Percentiles rank a stretch among this genome's conserved stretches.
These are phyloP conservation scores for Phylloporus sp. DNA, from an alignment of 768 basidiomycete species.

Conservation along the genomic window DNA sequence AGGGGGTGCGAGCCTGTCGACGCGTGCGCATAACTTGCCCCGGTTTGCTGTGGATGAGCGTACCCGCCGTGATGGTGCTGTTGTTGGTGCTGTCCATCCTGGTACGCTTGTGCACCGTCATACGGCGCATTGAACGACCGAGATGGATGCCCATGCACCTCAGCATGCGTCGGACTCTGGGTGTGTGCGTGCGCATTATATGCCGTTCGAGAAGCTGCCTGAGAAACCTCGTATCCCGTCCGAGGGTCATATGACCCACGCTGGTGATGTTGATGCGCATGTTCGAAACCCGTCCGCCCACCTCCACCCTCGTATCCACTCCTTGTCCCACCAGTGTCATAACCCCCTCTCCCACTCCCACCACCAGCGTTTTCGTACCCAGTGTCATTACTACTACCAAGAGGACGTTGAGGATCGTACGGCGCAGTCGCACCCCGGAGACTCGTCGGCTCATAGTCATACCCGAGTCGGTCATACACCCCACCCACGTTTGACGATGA, in stretches of 20 bases:
- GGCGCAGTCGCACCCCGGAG: slow-evolving; percentile 15
- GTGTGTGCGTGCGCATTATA: slow-evolving; percentile 17
- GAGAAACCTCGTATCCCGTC: slow-evolving; percentile 21
- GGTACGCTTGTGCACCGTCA: slow-evolving; percentile 26
- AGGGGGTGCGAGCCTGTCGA: slow-evolving; percentile 22
- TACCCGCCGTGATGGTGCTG: slow-evolving; percentile 21
- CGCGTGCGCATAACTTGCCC: slow-evolving; percentile 15
- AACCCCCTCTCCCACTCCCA: slow-evolving; percentile 16
- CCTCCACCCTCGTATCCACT: slow-evolving; percentile 20
- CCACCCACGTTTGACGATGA: slow-evolving; percentile 14
- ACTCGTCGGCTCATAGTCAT: slow-evolving; percentile 16
- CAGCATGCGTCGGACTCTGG: slow-evolving; percentile 16
- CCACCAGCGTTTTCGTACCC: slow-evolving; percentile 16
- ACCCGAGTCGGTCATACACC: slow-evolving; percentile 21
- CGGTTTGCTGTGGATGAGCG: slow-evolving; percentile 17
- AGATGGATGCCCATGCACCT: slow-evolving; percentile 17
- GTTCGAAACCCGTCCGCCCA: slow-evolving; percentile 20
- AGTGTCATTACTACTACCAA: slow-evolving; percentile 4
- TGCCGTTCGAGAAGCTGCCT: slow-evolving; percentile 17
- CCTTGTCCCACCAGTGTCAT: slow-evolving; percentile 16
- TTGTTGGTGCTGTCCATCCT: slow-evolving; percentile 20
- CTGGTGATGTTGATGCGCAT: slow-evolving; percentile 24
- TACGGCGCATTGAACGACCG: slow-evolving; percentile 22
- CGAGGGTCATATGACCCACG: slow-evolving; percentile 27
- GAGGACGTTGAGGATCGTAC: slow-evolving; percentile 21